These are phyloP conservation scores for Nicotiana benthamiana DNA, from an alignment of 257 asterid genomes.

Conservation along the genomic window DNA sequence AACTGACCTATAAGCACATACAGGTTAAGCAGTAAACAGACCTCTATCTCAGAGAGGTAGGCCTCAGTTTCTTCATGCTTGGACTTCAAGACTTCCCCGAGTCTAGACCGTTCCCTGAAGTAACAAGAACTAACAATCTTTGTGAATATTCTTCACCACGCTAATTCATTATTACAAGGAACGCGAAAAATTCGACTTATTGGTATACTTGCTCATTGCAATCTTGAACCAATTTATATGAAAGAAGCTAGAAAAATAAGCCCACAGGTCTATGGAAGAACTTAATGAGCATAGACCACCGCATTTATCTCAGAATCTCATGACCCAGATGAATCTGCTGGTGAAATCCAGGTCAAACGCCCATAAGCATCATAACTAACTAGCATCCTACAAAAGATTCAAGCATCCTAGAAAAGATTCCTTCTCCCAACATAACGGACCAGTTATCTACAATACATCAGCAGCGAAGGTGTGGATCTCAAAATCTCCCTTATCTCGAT, in stretches of 20 bases:
- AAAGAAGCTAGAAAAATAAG: neutral
- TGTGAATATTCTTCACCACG: neutral
- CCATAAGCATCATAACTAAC: neutral
- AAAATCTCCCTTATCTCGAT: neutral
- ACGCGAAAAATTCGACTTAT: neutral
- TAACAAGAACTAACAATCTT: constrained; percentile 4
- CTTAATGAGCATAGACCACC: neutral
- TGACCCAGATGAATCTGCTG: neutral
- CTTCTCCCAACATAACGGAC: neutral
- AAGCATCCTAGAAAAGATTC: neutral
- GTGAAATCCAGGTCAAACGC: neutral
- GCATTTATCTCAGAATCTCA: neutral
- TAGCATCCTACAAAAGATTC: neutral
- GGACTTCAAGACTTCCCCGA: constrained; percentile 61
- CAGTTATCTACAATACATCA: neutral
- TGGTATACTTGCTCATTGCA: neutral
- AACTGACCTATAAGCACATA: neutral
- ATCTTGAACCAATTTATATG: neutral
- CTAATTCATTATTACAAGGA: neutral
- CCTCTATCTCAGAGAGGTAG: constrained; percentile 94
- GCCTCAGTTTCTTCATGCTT: constrained; percentile 95
- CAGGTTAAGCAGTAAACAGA: constrained; percentile 9
- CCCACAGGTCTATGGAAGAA: neutral
- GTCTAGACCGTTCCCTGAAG: constrained; percentile 65
- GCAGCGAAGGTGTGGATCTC: neutral